Evolutionary conservation across 2,329 filamentous ascomycete genomes (phyloP), one percentile per base, ranked within the genome.

Genomic region (Fusarium algeriense): DNA sequence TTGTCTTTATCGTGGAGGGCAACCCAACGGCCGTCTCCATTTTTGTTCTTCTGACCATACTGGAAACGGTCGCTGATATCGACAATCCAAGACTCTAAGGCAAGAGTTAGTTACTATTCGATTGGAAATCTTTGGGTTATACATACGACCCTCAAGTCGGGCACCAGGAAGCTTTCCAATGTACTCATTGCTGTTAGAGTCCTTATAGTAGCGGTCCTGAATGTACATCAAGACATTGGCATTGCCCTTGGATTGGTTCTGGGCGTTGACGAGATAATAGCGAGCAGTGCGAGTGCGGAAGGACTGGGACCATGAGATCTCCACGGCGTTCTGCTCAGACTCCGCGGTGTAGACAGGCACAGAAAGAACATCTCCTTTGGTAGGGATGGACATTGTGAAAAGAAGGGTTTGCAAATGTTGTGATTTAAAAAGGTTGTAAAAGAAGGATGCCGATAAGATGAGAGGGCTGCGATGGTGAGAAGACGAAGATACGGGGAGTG

Each of bases 31-130:
- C 50, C 50, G 0, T 74, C 68, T 1, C 71, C 68, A 23, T n/a
- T 55, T 17, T 45, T 63, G 46, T 65, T 73, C 60, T 65, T 71
- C 68, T 74, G 44, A 4, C 71, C 71, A 7, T 74, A 74, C 43
- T 74, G 71, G 46, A 73, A 74, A 1, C 43, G 49, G 10, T 73
- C 70, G 17, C 1, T 64, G 19, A 73, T 70, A 2, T 1, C 44
- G 5, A 73, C 57, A 6, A 73, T 26, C 45, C 54, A 71, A 3
- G 14, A n/a, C n/a, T 28, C 71, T 74, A 2, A 8, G 6, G 5
- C 0, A 12, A 28, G 1, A 14, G 0, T 64, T 8, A 64, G 60
- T n/a, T 0, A 0, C 9, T 1, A 1, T 4, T 5, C 1, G 2
- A 3, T 3, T 6, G 6, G 0, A 6, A 5, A 2, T 37, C 6